These are phyloP conservation scores for Sanguinoderma infundibulare DNA, from an alignment of 1,284 basidiomycete species.

Conservation along the genomic window DNA sequence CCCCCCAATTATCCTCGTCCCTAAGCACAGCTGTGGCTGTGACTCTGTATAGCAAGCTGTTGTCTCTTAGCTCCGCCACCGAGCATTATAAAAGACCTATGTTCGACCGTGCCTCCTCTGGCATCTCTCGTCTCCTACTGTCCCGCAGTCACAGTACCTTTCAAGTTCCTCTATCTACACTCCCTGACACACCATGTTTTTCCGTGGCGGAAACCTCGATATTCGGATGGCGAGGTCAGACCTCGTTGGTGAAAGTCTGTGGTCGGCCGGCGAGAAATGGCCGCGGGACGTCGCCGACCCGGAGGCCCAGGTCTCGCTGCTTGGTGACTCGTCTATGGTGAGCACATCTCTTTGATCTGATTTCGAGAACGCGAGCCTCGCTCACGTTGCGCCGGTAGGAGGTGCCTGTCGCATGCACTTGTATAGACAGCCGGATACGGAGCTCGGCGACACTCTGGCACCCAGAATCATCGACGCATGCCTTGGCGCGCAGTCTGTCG, in stretches of 20 bases:
- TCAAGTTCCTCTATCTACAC: neutral
- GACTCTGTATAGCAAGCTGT: too few relatives aligned
- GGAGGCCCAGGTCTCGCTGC: neutral
- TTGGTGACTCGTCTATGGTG: neutral
- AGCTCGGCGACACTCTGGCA: neutral
- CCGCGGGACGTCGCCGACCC: neutral
- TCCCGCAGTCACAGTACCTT: too few relatives aligned
- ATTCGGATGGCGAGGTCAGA: neutral
- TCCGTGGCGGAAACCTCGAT: neutral
- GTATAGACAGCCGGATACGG: neutral
- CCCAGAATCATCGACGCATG: neutral
- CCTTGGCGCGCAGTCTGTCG: slow-evolving; percentile 4
- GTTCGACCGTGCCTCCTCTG: too few relatives aligned
- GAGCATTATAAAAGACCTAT: too few relatives aligned
- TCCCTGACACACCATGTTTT: neutral
- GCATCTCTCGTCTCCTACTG: too few relatives aligned
- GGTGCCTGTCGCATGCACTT: neutral
- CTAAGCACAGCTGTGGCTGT: too few relatives aligned
- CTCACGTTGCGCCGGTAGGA: neutral
- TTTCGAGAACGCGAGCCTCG: too few relatives aligned
- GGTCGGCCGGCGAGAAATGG: neutral
- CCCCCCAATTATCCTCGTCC: too few relatives aligned
- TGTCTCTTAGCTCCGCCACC: too few relatives aligned
- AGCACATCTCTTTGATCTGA: neutral
- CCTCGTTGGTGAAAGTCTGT: neutral